A percentile compares a stretch with the other conserved stretches of the same genome.
Conservation (phyloP, 2,329 filamentous ascomycete species). For the Bertia moriformis region DNA sequence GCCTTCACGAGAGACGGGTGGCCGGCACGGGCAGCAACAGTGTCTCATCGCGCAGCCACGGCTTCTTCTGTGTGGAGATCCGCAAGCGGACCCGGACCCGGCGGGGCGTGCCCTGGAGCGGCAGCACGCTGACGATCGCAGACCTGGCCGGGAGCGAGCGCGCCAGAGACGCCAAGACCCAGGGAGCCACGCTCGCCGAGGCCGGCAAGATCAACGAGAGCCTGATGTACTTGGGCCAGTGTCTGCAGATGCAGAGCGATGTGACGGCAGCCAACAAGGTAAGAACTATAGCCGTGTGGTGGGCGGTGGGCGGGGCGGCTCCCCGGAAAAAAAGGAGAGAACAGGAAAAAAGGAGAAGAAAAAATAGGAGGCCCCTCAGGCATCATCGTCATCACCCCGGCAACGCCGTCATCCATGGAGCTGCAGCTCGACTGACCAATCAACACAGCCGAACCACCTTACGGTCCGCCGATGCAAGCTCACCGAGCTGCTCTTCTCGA, state of each 20-base stretch:
- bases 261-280: slow-evolving; percentile 52
- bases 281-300: slow-evolving; percentile 43
- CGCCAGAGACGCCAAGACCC: slow-evolving; percentile 83
- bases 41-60: slow-evolving; percentile 80
- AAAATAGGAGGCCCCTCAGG: too few species aligned
- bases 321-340: too few species aligned
- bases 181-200: slow-evolving; percentile 80
- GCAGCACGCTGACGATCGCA: slow-evolving; percentile 72
- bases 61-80: slow-evolving; percentile 89
- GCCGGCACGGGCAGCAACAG: slow-evolving; percentile 88
- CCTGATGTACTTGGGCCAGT: slow-evolving; percentile 95
- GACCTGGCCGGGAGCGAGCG: slow-evolving; percentile 89
- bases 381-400: too few species aligned
- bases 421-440: too few species aligned
- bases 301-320: too few species aligned
- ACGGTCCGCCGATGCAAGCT: slow-evolving; percentile 75
- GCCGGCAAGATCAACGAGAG: slow-evolving; percentile 98
- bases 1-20: slow-evolving; percentile 72
- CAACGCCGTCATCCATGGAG: too few species aligned
- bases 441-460: slow-evolving; percentile 49
- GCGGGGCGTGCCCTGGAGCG: slow-evolving; percentile 49
- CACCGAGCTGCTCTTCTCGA: slow-evolving; percentile 74
- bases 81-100: slow-evolving; percentile 54
- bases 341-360: too few species aligned
- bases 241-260: slow-evolving; percentile 86